These are phyloP conservation scores for Shiraia sp. DNA, from an alignment of 2,329 filamentous ascomycete genomes.

Conservation along the genomic window DNA sequence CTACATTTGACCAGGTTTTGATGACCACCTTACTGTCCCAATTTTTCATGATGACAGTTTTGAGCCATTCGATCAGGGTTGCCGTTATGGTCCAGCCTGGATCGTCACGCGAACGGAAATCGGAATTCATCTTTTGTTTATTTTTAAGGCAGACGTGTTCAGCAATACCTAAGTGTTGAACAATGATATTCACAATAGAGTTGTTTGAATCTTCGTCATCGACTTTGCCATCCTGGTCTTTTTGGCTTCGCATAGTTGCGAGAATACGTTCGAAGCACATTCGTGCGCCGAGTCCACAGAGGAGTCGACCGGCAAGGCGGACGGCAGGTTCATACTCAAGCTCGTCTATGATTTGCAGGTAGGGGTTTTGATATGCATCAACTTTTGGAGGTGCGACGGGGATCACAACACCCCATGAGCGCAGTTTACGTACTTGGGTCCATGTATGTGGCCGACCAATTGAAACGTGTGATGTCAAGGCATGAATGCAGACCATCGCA, in stretches of 20 bases:
- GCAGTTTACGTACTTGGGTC: slow-evolving; percentile 43
- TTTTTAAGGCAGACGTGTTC: slow-evolving; percentile 24
- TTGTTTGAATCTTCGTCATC: not conserved
- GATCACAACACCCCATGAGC: slow-evolving; percentile 43
- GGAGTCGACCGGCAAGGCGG: slow-evolving; percentile 54
- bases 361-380: slow-evolving; percentile 32
- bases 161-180: slow-evolving; percentile 29
- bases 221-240: not conserved
- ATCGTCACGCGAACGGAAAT: slow-evolving; percentile 20
- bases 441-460: slow-evolving; percentile 36
- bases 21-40: slow-evolving; percentile 80
- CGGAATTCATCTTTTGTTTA: slow-evolving; percentile 24
- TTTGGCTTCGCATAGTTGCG: slow-evolving; percentile 23
- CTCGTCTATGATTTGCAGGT: slow-evolving; percentile 45
- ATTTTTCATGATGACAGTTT: slow-evolving; percentile 73
- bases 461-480: slow-evolving; percentile 41
- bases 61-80: slow-evolving; percentile 67
- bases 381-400: slow-evolving; percentile 20
- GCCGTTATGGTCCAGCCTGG: slow-evolving; percentile 43
- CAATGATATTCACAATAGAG: slow-evolving; percentile 20
- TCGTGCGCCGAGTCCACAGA: slow-evolving; percentile 54
- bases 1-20: slow-evolving; percentile 70
- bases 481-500: slow-evolving; percentile 47
- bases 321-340: slow-evolving; percentile 58
- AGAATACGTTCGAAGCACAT: slow-evolving; percentile 55